phyloP scores from a whole-genome alignment of 1,139 yeast species.

The Pichia inconspicua region DNA sequence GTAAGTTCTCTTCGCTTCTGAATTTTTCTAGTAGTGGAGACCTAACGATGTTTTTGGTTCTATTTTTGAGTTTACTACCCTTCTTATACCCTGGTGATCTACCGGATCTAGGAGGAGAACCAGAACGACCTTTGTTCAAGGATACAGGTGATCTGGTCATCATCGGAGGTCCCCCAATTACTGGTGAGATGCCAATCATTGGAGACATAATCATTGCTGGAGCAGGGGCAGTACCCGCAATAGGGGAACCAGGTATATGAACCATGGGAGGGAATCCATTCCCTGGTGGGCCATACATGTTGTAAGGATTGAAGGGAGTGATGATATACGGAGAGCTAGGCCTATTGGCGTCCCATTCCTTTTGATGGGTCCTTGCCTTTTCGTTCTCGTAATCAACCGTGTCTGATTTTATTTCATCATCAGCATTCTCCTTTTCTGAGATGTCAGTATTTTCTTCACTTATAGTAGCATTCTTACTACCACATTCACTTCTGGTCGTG shows the following conservation, averaged over 20 bases:
- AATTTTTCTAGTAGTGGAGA: constrained; percentile 85
- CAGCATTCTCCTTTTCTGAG: neutral
- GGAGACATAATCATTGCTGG: constrained; percentile 11
- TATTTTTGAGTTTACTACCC: constrained; percentile 7
- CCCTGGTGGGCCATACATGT: constrained; percentile 30
- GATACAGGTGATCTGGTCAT: constrained; percentile 4
- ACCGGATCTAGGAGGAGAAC: constrained; percentile 8
- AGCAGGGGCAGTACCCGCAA: constrained; percentile 11
- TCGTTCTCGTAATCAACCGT: neutral
- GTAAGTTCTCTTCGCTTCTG: constrained; percentile 59
- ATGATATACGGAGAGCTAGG: constrained; percentile 36
- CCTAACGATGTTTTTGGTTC: constrained; percentile 44
- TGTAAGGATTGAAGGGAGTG: constrained; percentile 44
- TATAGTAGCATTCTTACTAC: constrained; percentile 3
- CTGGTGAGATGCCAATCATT: constrained; percentile 10
- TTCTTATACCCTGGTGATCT: constrained; percentile 7
- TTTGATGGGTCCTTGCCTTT: constrained; percentile 9
- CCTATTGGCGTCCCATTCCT: constrained; percentile 20
- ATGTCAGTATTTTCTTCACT: neutral
- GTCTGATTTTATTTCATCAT: neutral
- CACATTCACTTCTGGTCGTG: constrained; percentile 11
- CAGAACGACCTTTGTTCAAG: constrained; percentile 4
- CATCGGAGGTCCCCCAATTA: neutral
- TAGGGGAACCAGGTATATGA: constrained; percentile 19
- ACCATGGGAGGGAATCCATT: constrained; percentile 8